Conservation (phyloP, 2,329 filamentous ascomycete genomes). For the Fusarium euwallaceae region DNA sequence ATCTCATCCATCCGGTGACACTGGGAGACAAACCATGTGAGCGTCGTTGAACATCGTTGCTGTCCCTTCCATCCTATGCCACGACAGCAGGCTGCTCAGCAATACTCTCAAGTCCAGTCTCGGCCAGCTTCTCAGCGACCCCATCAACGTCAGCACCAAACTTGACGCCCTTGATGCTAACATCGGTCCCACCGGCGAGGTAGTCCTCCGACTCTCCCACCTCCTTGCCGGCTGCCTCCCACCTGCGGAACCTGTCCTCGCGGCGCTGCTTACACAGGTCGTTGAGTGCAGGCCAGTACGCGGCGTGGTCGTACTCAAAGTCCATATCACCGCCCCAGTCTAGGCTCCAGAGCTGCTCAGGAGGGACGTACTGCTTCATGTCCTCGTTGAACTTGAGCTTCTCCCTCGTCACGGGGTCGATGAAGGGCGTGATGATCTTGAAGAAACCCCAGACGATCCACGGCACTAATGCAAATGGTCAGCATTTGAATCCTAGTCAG, state of each 20-base stretch:
- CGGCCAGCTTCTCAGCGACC: slow-evolving; percentile 48
- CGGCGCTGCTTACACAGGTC: slow-evolving; percentile 76
- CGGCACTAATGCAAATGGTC: slow-evolving; percentile 70
- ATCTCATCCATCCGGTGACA: neutral
- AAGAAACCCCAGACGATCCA: slow-evolving; percentile 96
- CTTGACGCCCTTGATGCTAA: slow-evolving; percentile 52
- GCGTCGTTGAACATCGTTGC: neutral
- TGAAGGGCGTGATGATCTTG: slow-evolving; percentile 95
- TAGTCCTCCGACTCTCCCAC: slow-evolving; percentile 91
- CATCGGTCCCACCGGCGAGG: slow-evolving; percentile 72
- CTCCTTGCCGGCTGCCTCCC: slow-evolving; percentile 82
- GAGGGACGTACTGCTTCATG: slow-evolving; percentile 83
- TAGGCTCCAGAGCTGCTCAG: slow-evolving; percentile 84
- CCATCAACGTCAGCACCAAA: slow-evolving; percentile 37
- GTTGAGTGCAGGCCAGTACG: slow-evolving; percentile 90
- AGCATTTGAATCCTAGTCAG: slow-evolving; percentile 1
- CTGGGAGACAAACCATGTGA: neutral
- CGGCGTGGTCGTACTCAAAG: slow-evolving; percentile 90
- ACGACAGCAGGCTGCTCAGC: slow-evolving; percentile 38
- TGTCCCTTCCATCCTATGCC: slow-evolving; percentile 20
- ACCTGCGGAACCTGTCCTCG: slow-evolving; percentile 74
- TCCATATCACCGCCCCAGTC: slow-evolving; percentile 82
- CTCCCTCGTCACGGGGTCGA: slow-evolving; percentile 91
- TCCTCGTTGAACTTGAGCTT: slow-evolving; percentile 99
- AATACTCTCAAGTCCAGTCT: slow-evolving; percentile 40